Conservation (phyloP, 78 protist genomes). For the Dictyostelium intermedium region DNA sequence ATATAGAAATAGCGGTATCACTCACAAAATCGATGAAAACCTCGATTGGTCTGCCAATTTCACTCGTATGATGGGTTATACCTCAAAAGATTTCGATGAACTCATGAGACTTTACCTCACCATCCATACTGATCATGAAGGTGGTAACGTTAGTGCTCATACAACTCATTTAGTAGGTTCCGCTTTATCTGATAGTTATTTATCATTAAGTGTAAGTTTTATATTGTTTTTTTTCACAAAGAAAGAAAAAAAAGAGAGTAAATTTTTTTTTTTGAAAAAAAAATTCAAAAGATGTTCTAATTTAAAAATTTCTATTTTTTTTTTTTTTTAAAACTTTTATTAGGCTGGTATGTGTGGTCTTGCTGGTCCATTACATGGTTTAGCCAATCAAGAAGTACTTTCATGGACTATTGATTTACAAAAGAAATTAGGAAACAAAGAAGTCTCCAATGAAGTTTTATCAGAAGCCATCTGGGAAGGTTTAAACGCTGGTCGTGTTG, state of each 20-base stretch:
- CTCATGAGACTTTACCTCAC: slow-evolving; percentile 96
- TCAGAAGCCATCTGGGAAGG: slow-evolving; percentile 92
- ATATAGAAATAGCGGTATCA: slow-evolving; percentile 71
- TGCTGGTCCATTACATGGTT: slow-evolving; percentile 99
- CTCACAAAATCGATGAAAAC: slow-evolving; percentile 75
- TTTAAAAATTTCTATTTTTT: no score
- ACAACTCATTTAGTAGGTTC: slow-evolving; percentile 98
- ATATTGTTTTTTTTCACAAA: no score
- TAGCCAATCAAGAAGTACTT: slow-evolving; percentile 98
- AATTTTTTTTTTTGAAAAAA: no score
- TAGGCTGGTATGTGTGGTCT: slow-evolving; percentile 96
- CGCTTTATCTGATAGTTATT: slow-evolving; percentile 98
- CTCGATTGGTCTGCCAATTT: slow-evolving; percentile 95
- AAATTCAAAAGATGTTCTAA: neutral
- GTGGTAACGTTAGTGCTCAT: slow-evolving; percentile 98
- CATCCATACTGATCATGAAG: slow-evolving; percentile 98
- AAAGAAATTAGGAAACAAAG: slow-evolving; percentile 61
- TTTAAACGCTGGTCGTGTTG: slow-evolving; percentile 96
- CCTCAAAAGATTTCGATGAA: slow-evolving; percentile 89
- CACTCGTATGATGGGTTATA: slow-evolving; percentile 89
- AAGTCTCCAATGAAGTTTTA: slow-evolving; percentile 82
- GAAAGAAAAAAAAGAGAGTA: no score
- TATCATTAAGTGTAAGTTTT: slow-evolving; percentile 81
- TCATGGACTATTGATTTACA: slow-evolving; percentile 59
- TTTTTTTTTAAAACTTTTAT: no score